Evolutionary conservation across 768 basidiomycete species (phyloP), one percentile per base, ranked within the genome.

Genomic region (Termitomyces sp.): DNA sequence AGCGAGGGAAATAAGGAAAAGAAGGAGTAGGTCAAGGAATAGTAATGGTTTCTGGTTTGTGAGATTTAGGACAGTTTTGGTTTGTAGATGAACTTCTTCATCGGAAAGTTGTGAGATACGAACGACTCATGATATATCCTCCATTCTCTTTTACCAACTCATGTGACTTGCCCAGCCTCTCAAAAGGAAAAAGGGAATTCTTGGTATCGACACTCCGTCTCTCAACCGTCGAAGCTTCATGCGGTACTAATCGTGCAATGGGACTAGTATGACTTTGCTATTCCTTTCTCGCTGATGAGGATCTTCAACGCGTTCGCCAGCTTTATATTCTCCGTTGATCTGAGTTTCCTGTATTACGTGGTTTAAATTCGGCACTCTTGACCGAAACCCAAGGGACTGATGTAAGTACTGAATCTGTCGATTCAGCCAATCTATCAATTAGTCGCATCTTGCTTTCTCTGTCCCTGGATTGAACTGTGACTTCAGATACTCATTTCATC

Each of bases 131-230:
- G 7, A 8, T n/a, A 36, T 44, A 13, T 26, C 48, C 28, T 41
- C 28, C 46, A 55, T 36, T 13, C 33, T 36, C 54, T 4, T 30
- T 28, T 35, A 51, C 36, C 16, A 16, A 14, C 26, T 35, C 76
- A 36, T 76, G 33, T 50, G 76, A 76, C 46, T 69, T 66, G 22
- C 70, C 62, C 7, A 75, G 58, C 8, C 61, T 55, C 8, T 54
- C 57, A 11, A 63, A 52, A 54, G 8, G 9, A 41, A 9, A 41
- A n/a, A 41, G n/a, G n/a, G 20, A 20, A 10, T 6, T 74, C 66
- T 1, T 36, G 30, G 63, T 20, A 40, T 52, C 22, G 64, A 58
- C 55, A 52, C 1, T 22, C 35, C 1, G 47, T 44, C 61, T 50
- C 28, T 11, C 26, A n/a, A 33, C 48, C 28, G 38, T 43, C 16